Conservation (phyloP, 23 red algal genomes). For the Agarophyton chilense region DNA sequence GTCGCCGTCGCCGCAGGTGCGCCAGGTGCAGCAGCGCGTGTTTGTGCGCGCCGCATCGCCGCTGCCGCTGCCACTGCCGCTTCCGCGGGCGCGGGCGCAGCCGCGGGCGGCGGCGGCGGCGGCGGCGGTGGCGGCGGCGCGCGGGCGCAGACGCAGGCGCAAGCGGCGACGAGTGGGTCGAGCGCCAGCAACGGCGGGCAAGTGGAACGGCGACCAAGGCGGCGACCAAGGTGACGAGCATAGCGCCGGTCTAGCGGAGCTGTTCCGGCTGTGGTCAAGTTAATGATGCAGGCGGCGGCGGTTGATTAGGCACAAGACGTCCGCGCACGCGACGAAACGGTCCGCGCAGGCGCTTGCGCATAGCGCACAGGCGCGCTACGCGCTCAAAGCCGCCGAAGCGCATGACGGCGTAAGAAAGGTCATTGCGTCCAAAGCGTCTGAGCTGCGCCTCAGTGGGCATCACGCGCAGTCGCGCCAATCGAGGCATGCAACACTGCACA, state of each 20-base stretch:
- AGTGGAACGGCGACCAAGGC: too few relatives aligned
- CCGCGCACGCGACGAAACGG: slow-evolving; percentile 2
- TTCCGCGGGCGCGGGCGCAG: neutral
- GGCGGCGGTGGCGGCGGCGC: neutral
- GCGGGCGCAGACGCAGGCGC: neutral
- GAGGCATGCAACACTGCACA: slow-evolving; percentile 32
- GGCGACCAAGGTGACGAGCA: neutral
- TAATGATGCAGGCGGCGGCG: too few relatives aligned
- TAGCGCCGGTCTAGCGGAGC: neutral
- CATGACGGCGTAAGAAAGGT: slow-evolving; percentile 55
- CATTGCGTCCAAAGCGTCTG: slow-evolving; percentile 50
- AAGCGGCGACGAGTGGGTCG: neutral
- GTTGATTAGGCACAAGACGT: too few relatives aligned
- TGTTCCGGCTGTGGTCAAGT: neutral
- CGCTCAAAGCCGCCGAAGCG: slow-evolving; percentile 41
- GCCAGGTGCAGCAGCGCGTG: neutral
- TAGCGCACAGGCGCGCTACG: neutral
- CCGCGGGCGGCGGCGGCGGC: neutral
- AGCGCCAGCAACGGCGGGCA: too few relatives aligned
- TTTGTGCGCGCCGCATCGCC: slow-evolving; percentile 4
- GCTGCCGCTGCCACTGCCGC: neutral
- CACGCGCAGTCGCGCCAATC: neutral
- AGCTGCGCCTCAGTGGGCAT: slow-evolving; percentile 53
- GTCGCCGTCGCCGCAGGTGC: neutral
- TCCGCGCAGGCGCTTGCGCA: neutral